These are phyloP conservation scores for Wickerhamiella azyma DNA, from an alignment of 805 yeast genomes.

Conservation along the genomic window DNA sequence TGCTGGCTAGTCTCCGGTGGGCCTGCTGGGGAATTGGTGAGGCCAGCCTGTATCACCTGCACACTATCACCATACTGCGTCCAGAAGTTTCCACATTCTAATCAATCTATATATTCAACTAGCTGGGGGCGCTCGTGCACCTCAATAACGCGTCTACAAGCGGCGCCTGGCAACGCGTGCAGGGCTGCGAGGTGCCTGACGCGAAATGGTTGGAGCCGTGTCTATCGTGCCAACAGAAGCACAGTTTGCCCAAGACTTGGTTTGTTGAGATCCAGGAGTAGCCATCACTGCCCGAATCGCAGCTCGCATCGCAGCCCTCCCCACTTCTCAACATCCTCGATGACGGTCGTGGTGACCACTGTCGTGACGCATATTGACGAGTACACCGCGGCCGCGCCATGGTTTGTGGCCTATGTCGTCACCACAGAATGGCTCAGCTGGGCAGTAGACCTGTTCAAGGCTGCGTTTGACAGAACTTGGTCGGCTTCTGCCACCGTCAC, in stretches of 20 bases:
- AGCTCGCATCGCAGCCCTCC: background rate
- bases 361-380: slow-evolving; percentile 4
- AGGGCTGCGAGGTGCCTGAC: background rate
- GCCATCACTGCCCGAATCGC: background rate
- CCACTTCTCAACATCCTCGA: background rate
- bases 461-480: background rate
- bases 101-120: too few relatives aligned
- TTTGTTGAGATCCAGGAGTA: background rate
- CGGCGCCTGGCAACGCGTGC: too few relatives aligned
- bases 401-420: slow-evolving; percentile 1
- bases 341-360: background rate
- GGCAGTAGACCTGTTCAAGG: background rate
- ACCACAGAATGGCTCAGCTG: background rate
- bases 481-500: background rate
- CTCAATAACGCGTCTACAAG: too few relatives aligned
- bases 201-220: too few relatives aligned
- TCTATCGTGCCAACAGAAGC: too few relatives aligned
- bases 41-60: too few relatives aligned
- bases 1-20: too few relatives aligned
- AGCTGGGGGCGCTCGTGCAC: too few relatives aligned
- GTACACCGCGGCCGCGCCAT: background rate
- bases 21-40: too few relatives aligned
- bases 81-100: too few relatives aligned
- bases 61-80: too few relatives aligned
- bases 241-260: background rate